Evolutionary conservation across 192 early-diverging fungal genomes (phyloP).

Genomic region (Coemansia sp.): DNA sequence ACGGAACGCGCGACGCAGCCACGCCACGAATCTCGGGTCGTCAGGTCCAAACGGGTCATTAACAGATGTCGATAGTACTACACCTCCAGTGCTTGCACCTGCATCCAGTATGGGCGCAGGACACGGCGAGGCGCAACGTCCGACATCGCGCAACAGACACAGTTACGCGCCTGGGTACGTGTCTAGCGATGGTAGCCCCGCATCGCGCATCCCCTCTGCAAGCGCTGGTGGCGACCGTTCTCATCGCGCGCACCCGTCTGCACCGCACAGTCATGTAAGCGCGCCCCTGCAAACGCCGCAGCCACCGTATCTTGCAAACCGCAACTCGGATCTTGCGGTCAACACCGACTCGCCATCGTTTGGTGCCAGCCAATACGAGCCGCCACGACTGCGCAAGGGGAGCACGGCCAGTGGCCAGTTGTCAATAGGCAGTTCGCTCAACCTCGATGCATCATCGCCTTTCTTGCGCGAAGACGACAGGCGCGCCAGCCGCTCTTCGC

Average conservation of each 20-base stretch:
- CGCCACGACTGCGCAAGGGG: conserved; percentile 45
- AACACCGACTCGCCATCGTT: conserved; percentile 42
- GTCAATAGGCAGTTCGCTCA: conserved; percentile 46
- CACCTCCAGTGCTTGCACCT: background rate
- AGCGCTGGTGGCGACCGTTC: conserved; percentile 8
- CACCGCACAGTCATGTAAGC: conserved; percentile 12
- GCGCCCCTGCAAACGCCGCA: conserved; percentile 19
- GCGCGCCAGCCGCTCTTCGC: conserved; percentile 42
- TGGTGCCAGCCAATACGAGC: conserved; percentile 51
- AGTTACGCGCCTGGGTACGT: conserved; percentile 39
- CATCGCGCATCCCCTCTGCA: background rate
- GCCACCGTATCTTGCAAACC: conserved; percentile 18
- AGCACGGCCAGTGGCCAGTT: conserved; percentile 50
- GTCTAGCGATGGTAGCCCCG: conserved; percentile 16
- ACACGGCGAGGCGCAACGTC: conserved; percentile 18
- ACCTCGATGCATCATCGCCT: conserved; percentile 48
- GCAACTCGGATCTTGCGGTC: conserved; percentile 22
- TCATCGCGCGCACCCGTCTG: background rate
- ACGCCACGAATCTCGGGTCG: conserved; percentile 29
- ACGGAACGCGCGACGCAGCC: conserved; percentile 39
- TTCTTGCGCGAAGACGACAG: conserved; percentile 46
- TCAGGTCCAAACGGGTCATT: conserved; percentile 12
- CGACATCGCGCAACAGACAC: conserved; percentile 31
- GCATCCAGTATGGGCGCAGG: background rate
- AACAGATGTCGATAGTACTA: background rate